phyloP scores from a whole-genome alignment of 1,139 yeast species.

The Entelexis paramagnoliae region DNA sequence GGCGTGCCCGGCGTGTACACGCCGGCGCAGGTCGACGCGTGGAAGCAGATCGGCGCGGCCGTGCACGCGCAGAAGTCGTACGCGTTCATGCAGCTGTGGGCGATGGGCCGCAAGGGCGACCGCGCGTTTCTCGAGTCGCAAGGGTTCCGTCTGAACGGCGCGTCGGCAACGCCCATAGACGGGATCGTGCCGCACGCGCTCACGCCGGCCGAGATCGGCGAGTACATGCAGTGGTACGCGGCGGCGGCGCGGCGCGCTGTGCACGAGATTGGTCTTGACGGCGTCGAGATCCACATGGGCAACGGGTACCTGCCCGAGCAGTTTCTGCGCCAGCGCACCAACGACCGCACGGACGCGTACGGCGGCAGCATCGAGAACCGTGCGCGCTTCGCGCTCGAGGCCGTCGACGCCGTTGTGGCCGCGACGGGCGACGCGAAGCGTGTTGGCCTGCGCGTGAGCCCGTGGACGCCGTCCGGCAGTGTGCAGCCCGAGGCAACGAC shows the following conservation, averaged over 20 bases:
- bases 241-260: constrained; percentile 41
- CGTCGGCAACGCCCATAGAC: not conserved
- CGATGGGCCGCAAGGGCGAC: constrained; percentile 29
- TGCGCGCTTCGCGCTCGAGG: constrained; percentile 46
- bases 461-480: constrained; percentile 29
- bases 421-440: constrained; percentile 43
- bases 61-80: constrained; percentile 34
- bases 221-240: constrained; percentile 34
- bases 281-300: constrained; percentile 58
- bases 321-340: constrained; percentile 43
- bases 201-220: constrained; percentile 38
- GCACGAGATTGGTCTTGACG: constrained; percentile 51
- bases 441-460: constrained; percentile 50
- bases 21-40: constrained; percentile 35
- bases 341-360: constrained; percentile 55
- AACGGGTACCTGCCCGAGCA: constrained; percentile 50
- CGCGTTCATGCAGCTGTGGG: constrained; percentile 36
- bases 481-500: constrained; percentile 26
- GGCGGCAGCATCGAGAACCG: constrained; percentile 55
- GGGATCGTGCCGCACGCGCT: constrained; percentile 32
- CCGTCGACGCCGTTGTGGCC: constrained; percentile 40
- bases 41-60: constrained; percentile 33
- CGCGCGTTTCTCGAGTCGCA: not conserved
- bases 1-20: constrained; percentile 37
- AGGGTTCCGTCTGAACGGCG: not conserved